Evolutionary conservation across 148 eudicot genomes (phyloP), one percentile per base, ranked within the genome.

Genomic region (Rhododendron ovatum): DNA sequence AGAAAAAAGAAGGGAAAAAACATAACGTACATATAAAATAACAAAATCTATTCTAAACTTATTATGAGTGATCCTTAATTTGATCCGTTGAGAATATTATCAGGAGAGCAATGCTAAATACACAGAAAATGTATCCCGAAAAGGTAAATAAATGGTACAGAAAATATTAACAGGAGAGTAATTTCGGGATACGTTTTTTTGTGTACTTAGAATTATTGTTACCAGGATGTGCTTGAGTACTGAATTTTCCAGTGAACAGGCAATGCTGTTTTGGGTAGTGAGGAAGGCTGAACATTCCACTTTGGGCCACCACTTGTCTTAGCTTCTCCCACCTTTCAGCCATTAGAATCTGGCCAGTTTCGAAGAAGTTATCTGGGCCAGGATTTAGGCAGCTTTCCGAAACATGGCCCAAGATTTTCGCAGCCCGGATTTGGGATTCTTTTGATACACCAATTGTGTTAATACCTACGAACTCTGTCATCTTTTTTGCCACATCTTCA

Each of bases 381-480:
- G 78, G 7, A 69, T 55, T 78, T 43, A 84, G 81, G 84, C 92
- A 93, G 87, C 90, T 69, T 17, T 93, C 90, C 18, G 93, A 91
- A 26, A 95, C 83, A 8, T 82, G 88, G 26, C 90, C 85, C n/a
- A 96, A 81, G 51, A 96, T 88, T 88, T 86, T 95, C 14, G 98
- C 91, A 37, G 95, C 98, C 59, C 98, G 90, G 48, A 92, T 87
- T 81, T 96, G 99, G 18, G 96, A 91, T 84, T 95, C 98, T 74
- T 91, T 95, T 3, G 98, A 96, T 6, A 92, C 96, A 10, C 98
- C 99, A 82, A 96, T 96, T 2, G 98, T 92, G 90, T 74, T 90
- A 8, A 94, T 47, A 87, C 90, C 89, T 61, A 95, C 92, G 82
- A 88, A 91, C 65, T 93, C 91, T 5, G 89, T 86, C 99, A 96